A percentile compares a stretch with the other conserved stretches of the same genome.
Evolutionary conservation across 352 stramenopile genomes (phyloP).

Genomic region (Phytophthora palmivora): DNA sequence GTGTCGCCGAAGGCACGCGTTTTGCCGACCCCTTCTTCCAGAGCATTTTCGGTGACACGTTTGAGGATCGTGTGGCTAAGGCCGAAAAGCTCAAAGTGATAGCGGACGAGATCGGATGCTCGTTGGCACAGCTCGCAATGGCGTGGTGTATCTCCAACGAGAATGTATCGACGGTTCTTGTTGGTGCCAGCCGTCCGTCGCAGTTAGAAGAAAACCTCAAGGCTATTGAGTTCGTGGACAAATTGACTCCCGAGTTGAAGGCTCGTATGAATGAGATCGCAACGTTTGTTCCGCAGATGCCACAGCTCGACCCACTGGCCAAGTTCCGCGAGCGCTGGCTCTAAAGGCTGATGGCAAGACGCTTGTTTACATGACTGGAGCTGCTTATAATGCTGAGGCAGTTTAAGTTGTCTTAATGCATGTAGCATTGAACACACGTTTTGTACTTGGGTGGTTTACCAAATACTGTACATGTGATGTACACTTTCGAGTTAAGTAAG

Average conservation of each 20-base stretch:
- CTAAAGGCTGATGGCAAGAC: neutral
- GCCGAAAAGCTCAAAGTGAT: constrained; percentile 46
- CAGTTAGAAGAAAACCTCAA: constrained; percentile 36
- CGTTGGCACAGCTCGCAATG: constrained; percentile 27
- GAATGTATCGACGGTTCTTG: constrained; percentile 57
- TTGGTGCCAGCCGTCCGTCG: constrained; percentile 50
- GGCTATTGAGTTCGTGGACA: constrained; percentile 42
- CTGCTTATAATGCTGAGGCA: too few species aligned
- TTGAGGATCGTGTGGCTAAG: constrained; percentile 54
- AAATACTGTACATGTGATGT: too few species aligned
- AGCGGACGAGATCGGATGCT: constrained; percentile 44
- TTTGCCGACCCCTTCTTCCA: constrained; percentile 34
- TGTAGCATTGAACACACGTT: too few species aligned
- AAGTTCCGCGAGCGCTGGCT: constrained; percentile 17
- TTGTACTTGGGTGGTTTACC: too few species aligned
- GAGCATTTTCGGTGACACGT: constrained; percentile 15
- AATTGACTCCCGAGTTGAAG: constrained; percentile 64
- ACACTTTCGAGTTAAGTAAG: too few species aligned
- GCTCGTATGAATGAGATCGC: constrained; percentile 56
- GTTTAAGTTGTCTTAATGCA: too few species aligned
- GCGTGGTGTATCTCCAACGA: constrained; percentile 59
- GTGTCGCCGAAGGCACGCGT: constrained; percentile 37
- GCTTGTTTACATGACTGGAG: too few species aligned
- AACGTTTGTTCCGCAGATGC: constrained; percentile 11
- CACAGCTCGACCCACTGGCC: constrained; percentile 19